A percentile compares a stretch with the other conserved stretches of the same genome.
phyloP scores from a whole-genome alignment of 2,329 filamentous ascomycete species.

The Verticillium tricorpus region DNA sequence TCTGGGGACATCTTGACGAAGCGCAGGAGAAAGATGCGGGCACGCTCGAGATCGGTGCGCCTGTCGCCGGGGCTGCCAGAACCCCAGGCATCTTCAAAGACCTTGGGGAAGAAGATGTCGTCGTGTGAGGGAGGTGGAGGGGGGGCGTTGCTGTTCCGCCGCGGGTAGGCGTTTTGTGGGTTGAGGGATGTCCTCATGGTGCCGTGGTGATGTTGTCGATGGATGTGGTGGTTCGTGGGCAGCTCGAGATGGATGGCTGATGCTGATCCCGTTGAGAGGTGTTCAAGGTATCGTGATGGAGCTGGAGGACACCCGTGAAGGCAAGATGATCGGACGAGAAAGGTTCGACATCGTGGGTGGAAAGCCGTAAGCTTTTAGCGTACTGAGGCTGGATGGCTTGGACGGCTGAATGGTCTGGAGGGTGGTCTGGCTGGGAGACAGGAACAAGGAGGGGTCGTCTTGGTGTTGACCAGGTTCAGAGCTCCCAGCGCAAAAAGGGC shows the following conservation, averaged over 20 bases:
- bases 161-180: neutral
- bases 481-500: neutral
- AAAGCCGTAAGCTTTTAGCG: neutral
- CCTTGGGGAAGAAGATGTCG: slow-evolving; percentile 23
- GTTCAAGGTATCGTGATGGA: neutral
- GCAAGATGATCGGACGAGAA: neutral
- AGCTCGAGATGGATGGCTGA: neutral
- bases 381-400: neutral
- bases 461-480: neutral
- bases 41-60: slow-evolving; percentile 22
- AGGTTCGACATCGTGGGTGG: neutral
- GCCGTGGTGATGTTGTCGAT: neutral
- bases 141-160: neutral
- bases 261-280: neutral
- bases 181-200: neutral
- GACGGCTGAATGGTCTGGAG: neutral
- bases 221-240: neutral
- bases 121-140: slow-evolving; percentile 2
- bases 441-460: neutral
- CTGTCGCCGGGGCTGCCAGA: slow-evolving; percentile 1
- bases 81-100: slow-evolving; percentile 28
- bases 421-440: neutral
- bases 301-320: neutral
- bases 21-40: slow-evolving; percentile 25
- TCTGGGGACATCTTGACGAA: slow-evolving; percentile 23